Evolutionary conservation across 1,284 basidiomycete genomes (phyloP), one percentile per base, ranked within the genome.

Genomic region (Puccinia novopanici): DNA sequence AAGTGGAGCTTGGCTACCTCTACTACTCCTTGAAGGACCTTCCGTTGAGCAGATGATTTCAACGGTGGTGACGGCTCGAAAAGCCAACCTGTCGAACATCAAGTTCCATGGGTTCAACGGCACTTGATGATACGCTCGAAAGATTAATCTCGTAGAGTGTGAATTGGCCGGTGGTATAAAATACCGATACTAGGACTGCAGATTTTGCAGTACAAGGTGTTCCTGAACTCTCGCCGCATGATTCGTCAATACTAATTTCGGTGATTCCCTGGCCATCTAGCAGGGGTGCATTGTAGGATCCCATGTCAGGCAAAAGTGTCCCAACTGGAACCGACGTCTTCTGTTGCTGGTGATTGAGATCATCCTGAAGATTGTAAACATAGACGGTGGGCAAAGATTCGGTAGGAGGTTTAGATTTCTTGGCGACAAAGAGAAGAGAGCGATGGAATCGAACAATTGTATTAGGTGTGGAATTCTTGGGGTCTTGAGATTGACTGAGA

Each of bases 161-260:
- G 42, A 76, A 67, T 50, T 42, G 61, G 34, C 42, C 59, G 37
- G 59, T 54, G 24, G 75, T 76, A 65, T 76, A 76, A 45, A 76
- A 76, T 27, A 76, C 50, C 19, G 63, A 54, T n/a, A 76, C 22
- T 52, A 76, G 34, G 24, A 67, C 6, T 30, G 24, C 42, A 24
- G 61, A 52, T 52, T 54, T 48, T 17, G 12, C 45, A 22, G 40
- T 13, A 37, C 50, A 45, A 27, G 27, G 37, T 57, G 71, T 40
- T 19, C 52, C 54, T 52, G 48, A 67, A 45, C 45, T 50, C 17
- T 19, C 27, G 34, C 45, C 34, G 48, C 61, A 76, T 1, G 57
- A 42, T 65, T 76, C 75, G 52, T 76, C 75, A 19, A 76, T 67
- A 24, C 75, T 76, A 19, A 76, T 76, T 55, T 76, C 75, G 24